Evolutionary conservation across 2,329 filamentous ascomycete genomes (phyloP).

Genomic region (Clarireedia paspali): DNA sequence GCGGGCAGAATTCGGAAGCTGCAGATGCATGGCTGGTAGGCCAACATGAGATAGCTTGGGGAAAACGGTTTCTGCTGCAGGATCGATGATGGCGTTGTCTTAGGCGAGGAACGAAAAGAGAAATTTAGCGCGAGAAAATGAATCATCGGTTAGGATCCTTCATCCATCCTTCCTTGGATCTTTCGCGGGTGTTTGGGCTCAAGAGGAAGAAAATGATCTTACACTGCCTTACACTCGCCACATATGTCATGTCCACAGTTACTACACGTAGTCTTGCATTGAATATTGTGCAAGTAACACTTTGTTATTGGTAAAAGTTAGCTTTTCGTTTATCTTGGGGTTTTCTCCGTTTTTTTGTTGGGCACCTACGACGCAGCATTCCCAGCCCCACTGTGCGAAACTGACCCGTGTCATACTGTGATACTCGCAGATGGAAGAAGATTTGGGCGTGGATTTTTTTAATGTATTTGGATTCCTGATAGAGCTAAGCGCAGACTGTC

Average conservation of each 20-base stretch:
- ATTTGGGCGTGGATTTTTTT: background rate
- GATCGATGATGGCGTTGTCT: background rate
- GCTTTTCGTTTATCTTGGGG: background rate
- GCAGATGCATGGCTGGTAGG: too few species aligned
- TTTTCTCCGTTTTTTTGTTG: background rate
- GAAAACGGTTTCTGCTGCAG: too few species aligned
- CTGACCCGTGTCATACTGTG: background rate
- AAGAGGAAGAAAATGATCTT: background rate
- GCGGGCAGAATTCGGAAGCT: too few species aligned
- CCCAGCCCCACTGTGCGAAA: slow-evolving; percentile 6
- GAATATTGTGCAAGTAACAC: slow-evolving; percentile 4
- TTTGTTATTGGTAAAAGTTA: background rate
- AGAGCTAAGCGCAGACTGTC: too few species aligned
- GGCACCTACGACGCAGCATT: slow-evolving; percentile 5
- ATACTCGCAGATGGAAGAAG: background rate
- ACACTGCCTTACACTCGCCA: slow-evolving; percentile 5
- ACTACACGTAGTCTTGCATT: slow-evolving; percentile 2
- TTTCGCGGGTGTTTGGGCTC: background rate
- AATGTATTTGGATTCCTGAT: background rate
- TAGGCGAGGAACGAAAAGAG: background rate
- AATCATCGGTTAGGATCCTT: too few species aligned
- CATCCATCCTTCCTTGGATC: background rate
- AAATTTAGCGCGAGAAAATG: background rate
- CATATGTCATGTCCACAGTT: slow-evolving; percentile 6
- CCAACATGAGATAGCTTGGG: too few species aligned